phyloP scores from a whole-genome alignment of 805 yeast species.

The Saccharomycopsis schoenii region DNA sequence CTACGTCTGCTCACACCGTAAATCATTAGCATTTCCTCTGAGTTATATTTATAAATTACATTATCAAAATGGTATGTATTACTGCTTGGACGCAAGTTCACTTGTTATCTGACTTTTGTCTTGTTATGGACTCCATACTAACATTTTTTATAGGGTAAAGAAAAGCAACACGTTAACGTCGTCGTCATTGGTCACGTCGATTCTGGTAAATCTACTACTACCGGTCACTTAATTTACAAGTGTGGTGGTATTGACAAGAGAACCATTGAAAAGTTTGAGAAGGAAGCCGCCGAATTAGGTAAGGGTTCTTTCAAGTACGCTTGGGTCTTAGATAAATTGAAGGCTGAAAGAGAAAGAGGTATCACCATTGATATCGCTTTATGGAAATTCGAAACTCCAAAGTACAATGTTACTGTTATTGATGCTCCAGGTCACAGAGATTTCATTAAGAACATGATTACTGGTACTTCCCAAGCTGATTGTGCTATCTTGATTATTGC shows the following conservation, averaged over 20 bases:
- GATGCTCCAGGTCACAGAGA: constrained; percentile 97
- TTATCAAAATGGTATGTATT: constrained; percentile 19
- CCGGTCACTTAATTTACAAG: constrained; percentile 98
- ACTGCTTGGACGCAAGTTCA: not conserved
- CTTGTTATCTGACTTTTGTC: not conserved
- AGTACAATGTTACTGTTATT: constrained; percentile 81
- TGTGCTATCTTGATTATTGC: constrained; percentile 86
- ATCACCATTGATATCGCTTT: constrained; percentile 91
- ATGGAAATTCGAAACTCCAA: constrained; percentile 89
- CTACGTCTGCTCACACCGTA: constrained; percentile 28
- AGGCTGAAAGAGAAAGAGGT: constrained; percentile 97
- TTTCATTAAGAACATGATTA: constrained; percentile 93
- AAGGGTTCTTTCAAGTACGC: constrained; percentile 98
- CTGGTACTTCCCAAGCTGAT: constrained; percentile 93
- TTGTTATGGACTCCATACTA: not conserved
- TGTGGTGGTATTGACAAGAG: constrained; percentile 99
- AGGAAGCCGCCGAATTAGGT: constrained; percentile 96
- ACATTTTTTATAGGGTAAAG: constrained; percentile 60
- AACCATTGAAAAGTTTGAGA: constrained; percentile 96
- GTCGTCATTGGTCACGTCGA: constrained; percentile 99
- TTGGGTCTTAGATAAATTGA: constrained; percentile 91
- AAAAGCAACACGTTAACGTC: constrained; percentile 97
- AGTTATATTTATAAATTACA: constrained; percentile 19
- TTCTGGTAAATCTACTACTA: constrained; percentile 97
- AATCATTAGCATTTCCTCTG: constrained; percentile 30